Percentiles rank a stretch among this genome's conserved stretches.
These are phyloP conservation scores for Agapanthus africanus DNA, from an alignment of 106 monocot genomes.

Conservation along the genomic window DNA sequence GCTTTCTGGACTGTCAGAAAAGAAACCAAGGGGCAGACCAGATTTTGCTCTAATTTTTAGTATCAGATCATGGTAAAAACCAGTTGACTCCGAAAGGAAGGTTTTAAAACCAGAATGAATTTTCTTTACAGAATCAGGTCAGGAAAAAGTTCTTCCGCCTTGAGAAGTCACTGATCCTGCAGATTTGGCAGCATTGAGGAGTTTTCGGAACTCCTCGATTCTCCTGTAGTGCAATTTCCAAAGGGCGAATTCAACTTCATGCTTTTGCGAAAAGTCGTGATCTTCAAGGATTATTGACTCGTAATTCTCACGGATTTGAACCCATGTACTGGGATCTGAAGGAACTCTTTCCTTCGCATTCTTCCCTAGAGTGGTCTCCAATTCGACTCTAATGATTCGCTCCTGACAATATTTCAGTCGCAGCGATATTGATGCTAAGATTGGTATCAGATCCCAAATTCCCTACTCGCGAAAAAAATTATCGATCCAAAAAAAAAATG, in stretches of 20 bases:
- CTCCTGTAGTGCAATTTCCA: constrained; percentile 91
- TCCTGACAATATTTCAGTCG: no score
- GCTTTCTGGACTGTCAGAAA: constrained; percentile 49
- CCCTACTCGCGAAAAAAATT: no score
- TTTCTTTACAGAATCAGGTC: constrained; percentile 63
- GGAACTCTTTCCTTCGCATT: constrained; percentile 70
- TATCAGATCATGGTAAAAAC: constrained; percentile 90
- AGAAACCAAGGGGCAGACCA: constrained; percentile 68
- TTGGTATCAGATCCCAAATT: no score
- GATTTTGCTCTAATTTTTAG: constrained; percentile 75
- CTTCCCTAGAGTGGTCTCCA: constrained; percentile 62
- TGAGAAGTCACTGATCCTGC: constrained; percentile 26
- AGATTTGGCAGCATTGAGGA: constrained; percentile 53
- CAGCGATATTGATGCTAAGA: no score
- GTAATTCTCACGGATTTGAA: constrained; percentile 88
- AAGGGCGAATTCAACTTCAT: constrained; percentile 59
- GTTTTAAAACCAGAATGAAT: constrained; percentile 62
- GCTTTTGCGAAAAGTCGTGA: constrained; percentile 71
- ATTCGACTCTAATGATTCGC: no score
- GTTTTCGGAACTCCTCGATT: constrained; percentile 80
- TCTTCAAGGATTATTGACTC: constrained; percentile 82
- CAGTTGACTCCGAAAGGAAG: constrained; percentile 92
- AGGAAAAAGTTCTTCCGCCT: constrained; percentile 24
- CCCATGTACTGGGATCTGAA: constrained; percentile 82
- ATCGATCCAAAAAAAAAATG: no score